Conservation (phyloP, 2,329 filamentous ascomycete genomes). For the Fusarium brevicatenulatum region DNA sequence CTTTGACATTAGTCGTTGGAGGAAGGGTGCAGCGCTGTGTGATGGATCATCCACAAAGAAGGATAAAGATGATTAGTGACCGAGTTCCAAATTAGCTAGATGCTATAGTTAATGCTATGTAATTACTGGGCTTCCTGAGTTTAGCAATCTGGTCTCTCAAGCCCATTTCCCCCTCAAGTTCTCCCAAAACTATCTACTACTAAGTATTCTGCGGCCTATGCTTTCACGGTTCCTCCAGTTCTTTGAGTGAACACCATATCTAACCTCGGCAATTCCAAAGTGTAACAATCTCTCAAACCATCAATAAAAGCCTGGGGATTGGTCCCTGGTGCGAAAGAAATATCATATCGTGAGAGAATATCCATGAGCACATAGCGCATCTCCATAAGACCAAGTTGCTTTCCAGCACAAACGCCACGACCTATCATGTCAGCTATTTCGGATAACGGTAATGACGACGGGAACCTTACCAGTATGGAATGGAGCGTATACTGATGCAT, state of each 20-base stretch:
- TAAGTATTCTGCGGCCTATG: too few species aligned
- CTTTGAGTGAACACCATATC: slow-evolving; percentile 6
- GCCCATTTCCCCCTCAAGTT: rapidly evolving
- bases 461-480: slow-evolving; percentile 12
- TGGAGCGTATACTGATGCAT: slow-evolving; percentile 13
- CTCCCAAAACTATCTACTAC: not conserved
- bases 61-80: not conserved
- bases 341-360: slow-evolving; percentile 15
- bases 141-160: not conserved
- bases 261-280: slow-evolving; percentile 3
- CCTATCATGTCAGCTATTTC: not conserved
- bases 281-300: slow-evolving; percentile 24
- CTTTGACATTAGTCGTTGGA: not conserved
- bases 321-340: not conserved
- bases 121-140: rapidly evolving
- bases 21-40: not conserved
- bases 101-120: rapidly evolving
- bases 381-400: slow-evolving; percentile 33
- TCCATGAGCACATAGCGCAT: slow-evolving; percentile 23
- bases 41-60: not conserved
- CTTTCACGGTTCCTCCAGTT: too few species aligned
- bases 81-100: rapidly evolving
- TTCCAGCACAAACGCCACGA: slow-evolving; percentile 29
- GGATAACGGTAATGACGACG: too few species aligned
- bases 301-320: not conserved